Evolutionary conservation across 2,329 filamentous ascomycete species (phyloP).

Genomic region (Bipolaris victoriae): DNA sequence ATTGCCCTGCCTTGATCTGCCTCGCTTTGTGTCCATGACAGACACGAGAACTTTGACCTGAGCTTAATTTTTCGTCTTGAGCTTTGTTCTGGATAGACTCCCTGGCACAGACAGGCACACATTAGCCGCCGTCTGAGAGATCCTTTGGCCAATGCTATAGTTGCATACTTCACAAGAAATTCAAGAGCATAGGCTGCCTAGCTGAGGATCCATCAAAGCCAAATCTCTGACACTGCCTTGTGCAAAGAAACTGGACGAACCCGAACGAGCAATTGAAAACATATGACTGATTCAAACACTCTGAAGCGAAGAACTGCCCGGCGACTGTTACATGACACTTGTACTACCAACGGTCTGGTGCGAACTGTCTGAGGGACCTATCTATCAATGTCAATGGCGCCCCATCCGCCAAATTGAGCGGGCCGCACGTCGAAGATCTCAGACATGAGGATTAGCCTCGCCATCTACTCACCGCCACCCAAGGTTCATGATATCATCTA

Average conservation of each 20-base stretch:
- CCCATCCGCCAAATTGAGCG: neutral
- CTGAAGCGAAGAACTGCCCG: neutral
- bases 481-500: constrained; percentile 6
- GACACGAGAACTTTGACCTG: neutral
- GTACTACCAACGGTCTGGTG: neutral
- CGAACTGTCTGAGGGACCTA: neutral
- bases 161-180: neutral
- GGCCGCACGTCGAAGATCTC: neutral
- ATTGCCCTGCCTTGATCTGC: neutral
- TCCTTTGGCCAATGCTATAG: neutral
- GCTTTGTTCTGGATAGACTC: neutral
- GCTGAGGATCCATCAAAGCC: neutral
- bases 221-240: neutral
- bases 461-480: neutral
- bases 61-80: neutral
- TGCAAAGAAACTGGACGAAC: neutral
- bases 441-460: neutral
- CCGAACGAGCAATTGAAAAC: neutral
- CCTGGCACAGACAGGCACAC: neutral
- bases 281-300: neutral
- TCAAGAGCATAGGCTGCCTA: neutral
- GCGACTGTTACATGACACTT: neutral
- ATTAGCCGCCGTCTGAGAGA: neutral
- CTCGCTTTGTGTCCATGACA: neutral
- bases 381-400: neutral